Percentiles rank a stretch among this genome's conserved stretches.
Conservation (phyloP, 805 yeast genomes). For the Ogataea paraovalis region DNA sequence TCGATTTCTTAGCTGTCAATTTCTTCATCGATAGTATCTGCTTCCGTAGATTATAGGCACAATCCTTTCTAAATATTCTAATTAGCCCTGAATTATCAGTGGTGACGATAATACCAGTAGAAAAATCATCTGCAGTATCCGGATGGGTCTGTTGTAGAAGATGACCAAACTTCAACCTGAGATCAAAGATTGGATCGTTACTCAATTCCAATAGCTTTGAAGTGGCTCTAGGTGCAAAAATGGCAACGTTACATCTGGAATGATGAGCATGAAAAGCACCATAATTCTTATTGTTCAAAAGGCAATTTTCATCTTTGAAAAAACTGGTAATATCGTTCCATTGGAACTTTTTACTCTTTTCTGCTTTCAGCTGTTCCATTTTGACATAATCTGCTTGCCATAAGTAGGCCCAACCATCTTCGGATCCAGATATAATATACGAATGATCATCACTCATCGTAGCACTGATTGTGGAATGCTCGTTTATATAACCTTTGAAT, state of each 20-base stretch:
- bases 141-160: conserved; percentile 3
- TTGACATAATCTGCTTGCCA: conserved; percentile 50
- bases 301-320: conserved; percentile 33
- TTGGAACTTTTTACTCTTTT: conserved; percentile 33
- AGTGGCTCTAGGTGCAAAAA: conserved; percentile 73
- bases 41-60: conserved; percentile 48
- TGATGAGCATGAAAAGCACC: conserved; percentile 76
- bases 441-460: conserved; percentile 50
- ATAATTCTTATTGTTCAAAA: conserved; percentile 54
- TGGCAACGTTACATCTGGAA: conserved; percentile 67
- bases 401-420: conserved; percentile 80
- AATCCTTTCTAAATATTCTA: conserved; percentile 76
- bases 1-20: conserved; percentile 6
- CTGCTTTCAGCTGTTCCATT: conserved; percentile 2
- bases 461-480: conserved; percentile 69
- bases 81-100: conserved; percentile 73
- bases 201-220: conserved; percentile 62
- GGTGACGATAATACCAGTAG: conserved; percentile 57
- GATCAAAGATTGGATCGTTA: conserved; percentile 75
- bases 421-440: conserved; percentile 74
- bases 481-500: conserved; percentile 70
- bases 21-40: conserved; percentile 12
- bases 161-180: conserved; percentile 28
- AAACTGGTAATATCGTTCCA: conserved; percentile 28
- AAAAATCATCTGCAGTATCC: conserved; percentile 32